phyloP scores from a whole-genome alignment of 345 rosid genomes.

The Clarkia xantiana region DNA sequence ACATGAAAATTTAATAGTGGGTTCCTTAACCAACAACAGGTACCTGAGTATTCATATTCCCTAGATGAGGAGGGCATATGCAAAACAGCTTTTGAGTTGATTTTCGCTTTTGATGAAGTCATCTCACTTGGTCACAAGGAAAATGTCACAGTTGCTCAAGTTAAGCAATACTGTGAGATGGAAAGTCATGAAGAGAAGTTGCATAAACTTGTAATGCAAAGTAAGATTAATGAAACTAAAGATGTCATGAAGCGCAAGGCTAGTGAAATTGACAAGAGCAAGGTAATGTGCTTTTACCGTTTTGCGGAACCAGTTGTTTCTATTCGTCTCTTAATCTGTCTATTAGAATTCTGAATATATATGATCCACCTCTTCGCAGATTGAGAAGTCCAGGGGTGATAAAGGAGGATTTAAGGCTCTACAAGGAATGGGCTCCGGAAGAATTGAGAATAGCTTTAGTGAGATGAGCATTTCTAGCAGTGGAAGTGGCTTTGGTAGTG shows the following conservation, averaged over 20 bases:
- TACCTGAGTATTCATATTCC: constrained; percentile 75
- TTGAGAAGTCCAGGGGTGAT: constrained; percentile 81
- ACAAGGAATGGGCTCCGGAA: constrained; percentile 82
- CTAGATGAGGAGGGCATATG: constrained; percentile 88
- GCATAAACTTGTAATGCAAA: constrained; percentile 95
- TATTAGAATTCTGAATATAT: background rate
- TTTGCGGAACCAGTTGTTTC: background rate
- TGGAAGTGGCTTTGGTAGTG: constrained; percentile 71
- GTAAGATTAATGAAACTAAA: constrained; percentile 96
- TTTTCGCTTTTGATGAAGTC: constrained; percentile 96
- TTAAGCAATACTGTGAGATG: constrained; percentile 99
- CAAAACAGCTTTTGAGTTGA: constrained; percentile 78
- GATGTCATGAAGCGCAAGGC: constrained; percentile 98
- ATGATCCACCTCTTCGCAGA: constrained; percentile 22
- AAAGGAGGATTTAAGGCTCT: constrained; percentile 80
- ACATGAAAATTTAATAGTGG: constrained; percentile 1
- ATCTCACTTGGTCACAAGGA: constrained; percentile 99
- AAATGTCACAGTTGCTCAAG: constrained; percentile 88
- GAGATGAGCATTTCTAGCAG: constrained; percentile 69
- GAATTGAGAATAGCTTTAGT: constrained; percentile 68
- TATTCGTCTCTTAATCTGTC: background rate
- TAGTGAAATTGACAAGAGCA: constrained; percentile 96
- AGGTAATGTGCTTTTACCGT: constrained; percentile 29
- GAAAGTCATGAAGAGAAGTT: constrained; percentile 98
- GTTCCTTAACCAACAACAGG: constrained; percentile 50